Evolutionary conservation across 345 rosid genomes (phyloP), one percentile per base, ranked within the genome.

Genomic region (Luvunga scandens): DNA sequence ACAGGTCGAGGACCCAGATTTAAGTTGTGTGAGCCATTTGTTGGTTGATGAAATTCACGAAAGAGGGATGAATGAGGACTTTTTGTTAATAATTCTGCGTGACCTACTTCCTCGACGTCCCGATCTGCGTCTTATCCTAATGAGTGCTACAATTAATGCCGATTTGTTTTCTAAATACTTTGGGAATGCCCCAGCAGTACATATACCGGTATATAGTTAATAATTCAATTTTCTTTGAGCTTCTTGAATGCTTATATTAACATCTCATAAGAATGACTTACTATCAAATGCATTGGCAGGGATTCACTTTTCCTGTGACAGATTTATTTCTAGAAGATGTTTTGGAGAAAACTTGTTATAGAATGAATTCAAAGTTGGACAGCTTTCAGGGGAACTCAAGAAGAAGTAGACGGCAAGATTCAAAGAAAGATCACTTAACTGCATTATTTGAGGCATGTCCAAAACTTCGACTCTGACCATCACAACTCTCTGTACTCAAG

Each of bases 1-100:
- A 74, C 93, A 95, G 99, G 93, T 92, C 83, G 91, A 89, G 80
- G 97, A 95, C 85, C 97, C 95, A 24, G 77, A 90, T 78, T 79
- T 95, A 83, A 90, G 87, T 69, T 91, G 91, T 67, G 87, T 92
- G 77, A 95, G 93, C 88, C 97, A 95, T 88, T 88, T 95, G 88
- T 88, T 95, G 55, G 98, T 95, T 78, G 99, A 95, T 87, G 99
- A 95, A 85, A 95, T 93, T 83, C 98, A 93, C 77, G 99, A 95
- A 85, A 90, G 99, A 86, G 99, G 99, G 86, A 91, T 95, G 91
- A 91, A 95, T 78, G 99, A 95, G 79, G 98, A 95, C 88, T 95
- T 95, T 78, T 86, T 95, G 25, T 79, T 93, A 70, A 95, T 95
- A 80, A 95, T 95, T 82, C 84, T 93, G 80, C 90, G 89, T 7